phyloP scores from a whole-genome alignment of 805 yeast species.

The Suhomyces xylopsoci region DNA sequence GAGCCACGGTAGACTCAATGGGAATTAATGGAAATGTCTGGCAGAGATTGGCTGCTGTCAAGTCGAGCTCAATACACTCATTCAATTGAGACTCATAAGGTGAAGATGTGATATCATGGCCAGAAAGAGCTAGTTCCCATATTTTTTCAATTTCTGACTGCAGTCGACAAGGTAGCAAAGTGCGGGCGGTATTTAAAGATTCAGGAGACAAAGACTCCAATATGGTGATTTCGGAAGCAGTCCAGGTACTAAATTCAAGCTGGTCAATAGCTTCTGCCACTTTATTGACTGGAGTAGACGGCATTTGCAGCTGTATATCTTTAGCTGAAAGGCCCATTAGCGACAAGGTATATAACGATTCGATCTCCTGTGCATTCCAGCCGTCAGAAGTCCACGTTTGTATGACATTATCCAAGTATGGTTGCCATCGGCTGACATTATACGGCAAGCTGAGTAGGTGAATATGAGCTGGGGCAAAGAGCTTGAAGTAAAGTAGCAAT shows the following conservation, averaged over 20 bases:
- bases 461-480: not conserved
- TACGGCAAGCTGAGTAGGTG: not conserved
- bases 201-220: not conserved
- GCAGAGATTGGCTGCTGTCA: not conserved
- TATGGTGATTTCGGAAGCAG: slow-evolving; percentile 2
- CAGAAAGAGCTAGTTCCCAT: not conserved
- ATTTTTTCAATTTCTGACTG: not conserved
- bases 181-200: not conserved
- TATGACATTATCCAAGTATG: not conserved
- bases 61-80: slow-evolving; percentile 2
- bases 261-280: not conserved
- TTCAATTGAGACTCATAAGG: not conserved
- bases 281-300: not conserved
- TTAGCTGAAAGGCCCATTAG: not conserved
- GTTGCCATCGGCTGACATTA: not conserved
- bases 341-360: not conserved
- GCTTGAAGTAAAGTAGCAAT: not conserved
- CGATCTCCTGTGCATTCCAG: not conserved
- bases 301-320: not conserved
- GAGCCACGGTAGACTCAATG: slow-evolving; percentile 6
- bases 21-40: not conserved
- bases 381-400: not conserved
- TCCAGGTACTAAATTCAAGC: slow-evolving; percentile 2
- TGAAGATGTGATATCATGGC: not conserved
- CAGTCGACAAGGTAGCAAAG: not conserved